phyloP scores from a whole-genome alignment of 768 basidiomycete genomes.

The Leccinum longicurvipes region DNA sequence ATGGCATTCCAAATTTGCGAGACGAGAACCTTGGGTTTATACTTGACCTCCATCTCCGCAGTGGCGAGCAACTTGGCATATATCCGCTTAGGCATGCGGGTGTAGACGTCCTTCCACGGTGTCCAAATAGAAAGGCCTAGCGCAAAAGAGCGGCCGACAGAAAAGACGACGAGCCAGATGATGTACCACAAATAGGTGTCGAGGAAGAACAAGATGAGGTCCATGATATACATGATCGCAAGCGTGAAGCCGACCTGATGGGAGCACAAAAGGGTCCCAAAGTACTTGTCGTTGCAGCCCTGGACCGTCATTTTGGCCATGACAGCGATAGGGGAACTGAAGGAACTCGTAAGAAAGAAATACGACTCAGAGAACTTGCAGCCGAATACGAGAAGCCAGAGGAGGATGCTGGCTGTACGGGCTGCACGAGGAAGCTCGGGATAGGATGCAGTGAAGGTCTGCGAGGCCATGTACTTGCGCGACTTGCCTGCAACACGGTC shows the following conservation, averaged over 20 bases:
- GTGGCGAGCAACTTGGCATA: slow-evolving; percentile 97
- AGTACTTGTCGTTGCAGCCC: slow-evolving; percentile 79
- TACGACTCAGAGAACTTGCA: slow-evolving; percentile 98
- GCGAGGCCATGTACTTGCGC: slow-evolving; percentile 98
- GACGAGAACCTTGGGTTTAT: slow-evolving; percentile 98
- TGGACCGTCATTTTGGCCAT: slow-evolving; percentile 96
- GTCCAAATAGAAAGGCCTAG: slow-evolving; percentile 98
- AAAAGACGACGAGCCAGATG: slow-evolving; percentile 97
- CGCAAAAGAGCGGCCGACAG: slow-evolving; percentile 83
- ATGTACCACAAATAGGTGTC: slow-evolving; percentile 99
- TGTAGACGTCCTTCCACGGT: slow-evolving; percentile 97
- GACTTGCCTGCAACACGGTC: slow-evolving; percentile 96
- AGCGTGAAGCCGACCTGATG: slow-evolving; percentile 95
- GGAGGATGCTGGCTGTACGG: slow-evolving; percentile 76
- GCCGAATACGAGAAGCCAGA: slow-evolving; percentile 93
- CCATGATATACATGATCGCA: slow-evolving; percentile 99
- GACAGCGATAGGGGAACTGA: slow-evolving; percentile 92
- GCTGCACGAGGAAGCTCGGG: slow-evolving; percentile 69
- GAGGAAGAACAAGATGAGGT: slow-evolving; percentile 95
- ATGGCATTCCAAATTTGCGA: slow-evolving; percentile 99
- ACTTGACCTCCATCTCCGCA: slow-evolving; percentile 97
- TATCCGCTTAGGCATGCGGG: slow-evolving; percentile 93
- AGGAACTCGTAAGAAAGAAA: slow-evolving; percentile 97
- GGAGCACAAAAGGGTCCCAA: slow-evolving; percentile 77
- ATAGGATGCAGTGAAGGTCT: slow-evolving; percentile 98